A percentile compares a stretch with the other conserved stretches of the same genome.
Conservation (phyloP, 768 basidiomycete species). For the Auricularia heimuer region DNA sequence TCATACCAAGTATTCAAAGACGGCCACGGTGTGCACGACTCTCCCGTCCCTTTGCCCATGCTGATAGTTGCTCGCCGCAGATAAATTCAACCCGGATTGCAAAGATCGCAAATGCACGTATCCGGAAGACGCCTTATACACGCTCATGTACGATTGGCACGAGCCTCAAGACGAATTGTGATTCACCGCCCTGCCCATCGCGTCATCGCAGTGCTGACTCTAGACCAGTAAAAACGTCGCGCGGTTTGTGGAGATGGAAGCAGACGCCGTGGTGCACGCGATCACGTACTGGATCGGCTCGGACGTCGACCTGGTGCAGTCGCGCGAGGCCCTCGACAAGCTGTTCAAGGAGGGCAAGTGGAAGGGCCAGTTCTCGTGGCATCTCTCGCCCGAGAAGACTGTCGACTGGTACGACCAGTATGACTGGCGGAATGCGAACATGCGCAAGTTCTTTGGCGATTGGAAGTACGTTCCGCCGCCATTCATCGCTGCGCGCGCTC, state of each 20-base stretch:
- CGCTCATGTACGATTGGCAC: not conserved
- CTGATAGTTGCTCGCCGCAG: not conserved
- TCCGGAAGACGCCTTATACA: not conserved
- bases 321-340: not conserved
- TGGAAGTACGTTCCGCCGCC: not conserved
- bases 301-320: not conserved
- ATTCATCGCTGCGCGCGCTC: not conserved
- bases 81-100: not conserved
- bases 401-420: conserved; percentile 2
- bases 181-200: not conserved
- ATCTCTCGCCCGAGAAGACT: not conserved
- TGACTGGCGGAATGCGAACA: not conserved
- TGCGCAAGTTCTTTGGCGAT: not conserved
- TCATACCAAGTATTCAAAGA: not conserved
- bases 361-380: not conserved
- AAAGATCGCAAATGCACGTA: not conserved
- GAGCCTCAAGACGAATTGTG: not conserved
- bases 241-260: not conserved
- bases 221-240: not conserved
- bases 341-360: not conserved
- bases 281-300: conserved; percentile 2
- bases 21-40: not conserved
- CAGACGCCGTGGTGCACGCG: not conserved
- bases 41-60: not conserved
- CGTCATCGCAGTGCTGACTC: not conserved